Evolutionary conservation across 1,284 basidiomycete species (phyloP).

Genomic region (Rhodotorula glutinis): DNA sequence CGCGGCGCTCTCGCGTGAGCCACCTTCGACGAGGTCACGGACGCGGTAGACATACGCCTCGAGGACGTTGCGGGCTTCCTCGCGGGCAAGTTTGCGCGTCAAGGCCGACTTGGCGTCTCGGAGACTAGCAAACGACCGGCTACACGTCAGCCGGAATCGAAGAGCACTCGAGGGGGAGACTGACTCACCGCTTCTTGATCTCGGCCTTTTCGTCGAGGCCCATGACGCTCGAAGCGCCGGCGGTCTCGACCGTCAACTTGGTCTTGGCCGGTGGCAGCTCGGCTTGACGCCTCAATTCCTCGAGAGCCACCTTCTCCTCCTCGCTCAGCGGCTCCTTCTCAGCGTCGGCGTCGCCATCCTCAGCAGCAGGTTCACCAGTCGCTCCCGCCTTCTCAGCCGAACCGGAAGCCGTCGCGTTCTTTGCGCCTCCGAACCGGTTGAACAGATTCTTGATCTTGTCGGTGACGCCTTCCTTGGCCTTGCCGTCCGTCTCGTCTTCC

Average conservation of each 20-base stretch:
- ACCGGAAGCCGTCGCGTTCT: constrained; percentile 30
- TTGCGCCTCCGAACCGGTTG: constrained; percentile 50
- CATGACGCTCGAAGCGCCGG: constrained; percentile 57
- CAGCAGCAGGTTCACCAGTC: constrained; percentile 11
- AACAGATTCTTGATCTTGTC: constrained; percentile 83
- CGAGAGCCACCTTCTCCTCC: constrained; percentile 48
- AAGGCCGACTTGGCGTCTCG: constrained; percentile 76
- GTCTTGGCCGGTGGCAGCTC: constrained; percentile 51
- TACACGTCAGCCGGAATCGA: neutral
- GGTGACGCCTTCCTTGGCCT: constrained; percentile 42
- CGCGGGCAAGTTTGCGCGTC: constrained; percentile 68
- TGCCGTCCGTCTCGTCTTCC: constrained; percentile 62
- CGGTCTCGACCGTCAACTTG: constrained; percentile 60
- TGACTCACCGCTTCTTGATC: constrained; percentile 48
- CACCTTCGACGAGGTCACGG: constrained; percentile 73
- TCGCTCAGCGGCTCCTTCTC: constrained; percentile 32
- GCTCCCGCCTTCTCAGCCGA: constrained; percentile 16
- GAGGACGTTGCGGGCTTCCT: constrained; percentile 86
- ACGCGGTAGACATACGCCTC: constrained; percentile 90
- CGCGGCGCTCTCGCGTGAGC: constrained; percentile 56
- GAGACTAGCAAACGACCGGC: constrained; percentile 55
- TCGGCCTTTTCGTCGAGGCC: constrained; percentile 66
- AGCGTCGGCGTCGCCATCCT: constrained; percentile 46
- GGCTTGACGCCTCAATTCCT: constrained; percentile 37
- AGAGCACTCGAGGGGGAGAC: neutral